Conservation (phyloP, 805 yeast species). For the Blastobotrys peoriensis region DNA sequence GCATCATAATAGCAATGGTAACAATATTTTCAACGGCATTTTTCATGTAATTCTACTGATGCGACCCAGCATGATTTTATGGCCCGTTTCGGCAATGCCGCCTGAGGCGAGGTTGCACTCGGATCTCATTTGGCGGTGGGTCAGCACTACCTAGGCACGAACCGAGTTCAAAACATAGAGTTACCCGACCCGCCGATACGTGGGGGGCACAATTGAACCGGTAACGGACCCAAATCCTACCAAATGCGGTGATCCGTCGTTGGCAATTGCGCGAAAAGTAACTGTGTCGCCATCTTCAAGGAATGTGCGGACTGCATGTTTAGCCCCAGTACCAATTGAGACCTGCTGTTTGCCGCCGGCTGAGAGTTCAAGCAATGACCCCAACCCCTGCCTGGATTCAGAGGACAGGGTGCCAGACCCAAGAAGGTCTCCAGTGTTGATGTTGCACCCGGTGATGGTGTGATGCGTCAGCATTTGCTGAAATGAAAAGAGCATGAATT, state of each 20-base stretch:
- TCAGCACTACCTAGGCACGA: too few species aligned
- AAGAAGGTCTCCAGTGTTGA: conserved; percentile 22
- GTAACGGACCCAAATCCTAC: conserved; percentile 21
- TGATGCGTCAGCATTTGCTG: conserved; percentile 25
- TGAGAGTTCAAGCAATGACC: conserved; percentile 21
- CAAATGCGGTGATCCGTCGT: conserved; percentile 3
- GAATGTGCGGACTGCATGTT: conserved; percentile 8
- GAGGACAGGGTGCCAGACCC: conserved; percentile 26
- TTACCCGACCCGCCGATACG: too few species aligned
- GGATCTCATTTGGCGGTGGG: too few species aligned
- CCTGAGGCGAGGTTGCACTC: too few species aligned
- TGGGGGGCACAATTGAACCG: conserved; percentile 15
- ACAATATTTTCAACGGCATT: too few species aligned
- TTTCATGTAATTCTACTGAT: too few species aligned
- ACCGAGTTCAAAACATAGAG: too few species aligned
- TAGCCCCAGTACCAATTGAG: conserved; percentile 1
- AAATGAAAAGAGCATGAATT: conserved; percentile 20
- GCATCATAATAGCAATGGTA: too few species aligned
- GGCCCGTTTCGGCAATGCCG: too few species aligned
- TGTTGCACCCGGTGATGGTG: conserved; percentile 22
- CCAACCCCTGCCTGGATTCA: conserved; percentile 10
- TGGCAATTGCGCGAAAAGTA: conserved; percentile 14
- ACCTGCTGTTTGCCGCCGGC: conserved; percentile 14
- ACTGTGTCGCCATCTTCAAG: conserved; percentile 19
- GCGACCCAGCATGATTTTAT: too few species aligned